Evolutionary conservation across 768 basidiomycete genomes (phyloP), one percentile per base, ranked within the genome.

Genomic region (Suillus lakei): DNA sequence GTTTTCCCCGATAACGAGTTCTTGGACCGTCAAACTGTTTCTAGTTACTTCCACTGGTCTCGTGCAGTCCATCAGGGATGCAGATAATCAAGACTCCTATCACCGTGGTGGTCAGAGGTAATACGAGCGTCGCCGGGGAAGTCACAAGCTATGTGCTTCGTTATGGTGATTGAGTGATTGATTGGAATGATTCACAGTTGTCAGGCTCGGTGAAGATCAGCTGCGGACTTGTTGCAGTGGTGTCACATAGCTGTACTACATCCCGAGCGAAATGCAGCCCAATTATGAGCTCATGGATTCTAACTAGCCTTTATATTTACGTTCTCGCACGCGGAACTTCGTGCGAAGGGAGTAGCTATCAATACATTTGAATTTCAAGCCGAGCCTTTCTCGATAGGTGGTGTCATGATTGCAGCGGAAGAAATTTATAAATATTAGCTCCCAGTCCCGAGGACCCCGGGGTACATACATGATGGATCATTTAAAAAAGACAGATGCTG

Each of bases 321-420:
- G 15, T 30, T 44, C n/a, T 46, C 43, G 65, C 55, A n/a, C 15
- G 44, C 1, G 28, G 39, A 13, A 15, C 41, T 21, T 38, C 46
- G 64, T 65, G 72, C 53, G 63, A 68, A 44, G 51, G 13, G 30
- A 38, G 64, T 38, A 13, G 34, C 64, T 65, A 60, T 65, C 23
- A 60, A 28, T 51, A 64, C 38, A 15, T 50, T 65, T 32, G 18
- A 28, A 48, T 60, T 51, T 39, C 43, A 64, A 55, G 50, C 30
- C 36, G 39, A 39, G 39, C 13, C 12, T 15, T 12, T 39, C 39
- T 34, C 5, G 32, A 34, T 34, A 34, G 32, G 32, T 34, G 32
- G 12, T 15, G 39, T 39, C 39, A 39, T 39, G 13, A 39, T 39
- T n/a, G n/a, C 13, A 39, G 39, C 39, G 13, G 39, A 5, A 15